Percentiles rank a stretch among this genome's conserved stretches.
These are phyloP conservation scores for Glomus cerebriforme DNA, from an alignment of 192 early-diverging fungal species.

Conservation along the genomic window DNA sequence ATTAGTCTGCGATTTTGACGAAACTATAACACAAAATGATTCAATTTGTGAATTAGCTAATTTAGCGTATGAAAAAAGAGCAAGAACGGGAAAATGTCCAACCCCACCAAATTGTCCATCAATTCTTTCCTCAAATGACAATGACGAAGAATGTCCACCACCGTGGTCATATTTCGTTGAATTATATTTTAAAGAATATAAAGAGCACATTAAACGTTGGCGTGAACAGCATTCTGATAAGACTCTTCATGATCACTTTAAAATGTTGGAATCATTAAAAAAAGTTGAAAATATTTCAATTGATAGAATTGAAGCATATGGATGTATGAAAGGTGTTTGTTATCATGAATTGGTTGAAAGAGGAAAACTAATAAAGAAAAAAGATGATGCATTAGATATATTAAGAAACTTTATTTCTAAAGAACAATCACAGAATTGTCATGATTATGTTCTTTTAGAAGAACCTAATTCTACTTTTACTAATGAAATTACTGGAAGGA, in stretches of 20 bases:
- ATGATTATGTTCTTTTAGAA: too few species aligned
- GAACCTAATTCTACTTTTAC: too few species aligned
- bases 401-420: background rate
- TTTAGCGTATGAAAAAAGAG: conserved; percentile 26
- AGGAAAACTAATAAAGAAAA: background rate
- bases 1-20: conserved; percentile 30
- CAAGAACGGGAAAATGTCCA: background rate
- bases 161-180: conserved; percentile 30
- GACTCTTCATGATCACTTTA: conserved; percentile 14
- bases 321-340: conserved; percentile 17
- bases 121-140: background rate
- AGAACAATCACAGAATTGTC: too few species aligned
- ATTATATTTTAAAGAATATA: conserved; percentile 28
- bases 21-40: conserved; percentile 29
- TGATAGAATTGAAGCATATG: conserved; percentile 16
- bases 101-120: background rate
- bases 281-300: conserved; percentile 21
- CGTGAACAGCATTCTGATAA: background rate
- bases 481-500: background rate
- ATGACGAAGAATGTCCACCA: conserved; percentile 16
- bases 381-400: background rate
- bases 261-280: conserved; percentile 10
- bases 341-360: background rate
- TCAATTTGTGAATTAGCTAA: conserved; percentile 24
- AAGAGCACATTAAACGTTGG: conserved; percentile 20